Evolutionary conservation across 805 yeast species (phyloP).

Genomic region (Kluyveromyces wickerhamii): DNA sequence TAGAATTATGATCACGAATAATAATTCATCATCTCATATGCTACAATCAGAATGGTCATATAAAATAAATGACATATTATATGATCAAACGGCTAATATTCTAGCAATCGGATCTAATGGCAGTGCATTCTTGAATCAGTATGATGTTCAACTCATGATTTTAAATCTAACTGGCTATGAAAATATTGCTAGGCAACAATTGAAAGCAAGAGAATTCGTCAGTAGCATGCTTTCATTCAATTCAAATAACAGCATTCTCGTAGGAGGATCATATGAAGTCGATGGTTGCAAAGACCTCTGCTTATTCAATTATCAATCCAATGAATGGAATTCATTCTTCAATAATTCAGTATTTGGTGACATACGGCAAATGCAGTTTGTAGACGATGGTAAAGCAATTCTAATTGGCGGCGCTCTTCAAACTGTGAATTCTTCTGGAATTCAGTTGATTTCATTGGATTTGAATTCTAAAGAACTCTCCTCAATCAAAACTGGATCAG

Average conservation of each 20-base stretch:
- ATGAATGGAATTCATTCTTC: slow-evolving; percentile 43
- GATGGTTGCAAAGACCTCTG: slow-evolving; percentile 62
- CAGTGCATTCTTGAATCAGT: neutral
- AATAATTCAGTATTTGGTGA: slow-evolving; percentile 40
- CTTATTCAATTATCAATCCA: slow-evolving; percentile 45
- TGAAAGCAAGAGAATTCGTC: slow-evolving; percentile 33
- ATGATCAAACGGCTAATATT: slow-evolving; percentile 20
- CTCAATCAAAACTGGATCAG: slow-evolving; percentile 11
- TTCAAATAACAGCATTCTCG: slow-evolving; percentile 35
- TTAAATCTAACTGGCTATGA: slow-evolving; percentile 40
- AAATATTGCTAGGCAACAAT: slow-evolving; percentile 30
- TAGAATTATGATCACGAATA: slow-evolving; percentile 8
- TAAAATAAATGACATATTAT: slow-evolving; percentile 18
- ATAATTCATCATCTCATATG: slow-evolving; percentile 1
- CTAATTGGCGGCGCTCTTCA: slow-evolving; percentile 50
- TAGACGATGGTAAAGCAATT: slow-evolving; percentile 29
- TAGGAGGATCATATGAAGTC: slow-evolving; percentile 68
- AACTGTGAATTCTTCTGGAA: slow-evolving; percentile 29
- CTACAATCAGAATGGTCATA: slow-evolving; percentile 14
- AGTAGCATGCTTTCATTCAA: slow-evolving; percentile 36
- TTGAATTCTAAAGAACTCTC: slow-evolving; percentile 9
- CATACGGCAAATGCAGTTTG: slow-evolving; percentile 46
- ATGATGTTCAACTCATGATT: slow-evolving; percentile 13
- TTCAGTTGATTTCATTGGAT: slow-evolving; percentile 37
- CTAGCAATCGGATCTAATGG: slow-evolving; percentile 17